These are phyloP conservation scores for Leishmania aethiopica DNA, from an alignment of 208 protist genomes.

Conservation along the genomic window DNA sequence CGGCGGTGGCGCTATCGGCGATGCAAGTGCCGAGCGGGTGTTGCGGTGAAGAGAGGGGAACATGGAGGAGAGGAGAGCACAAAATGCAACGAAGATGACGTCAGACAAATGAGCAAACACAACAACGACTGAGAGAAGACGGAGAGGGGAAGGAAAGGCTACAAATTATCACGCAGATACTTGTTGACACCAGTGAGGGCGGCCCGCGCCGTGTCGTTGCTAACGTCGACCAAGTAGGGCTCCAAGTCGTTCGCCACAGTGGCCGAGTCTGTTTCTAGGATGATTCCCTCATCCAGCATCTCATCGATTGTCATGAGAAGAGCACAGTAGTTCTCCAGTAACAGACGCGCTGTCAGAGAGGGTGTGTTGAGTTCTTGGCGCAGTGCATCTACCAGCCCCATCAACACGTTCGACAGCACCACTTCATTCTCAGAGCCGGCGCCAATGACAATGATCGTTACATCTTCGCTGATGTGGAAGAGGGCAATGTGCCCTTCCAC, in stretches of 20 bases:
- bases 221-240: conserved; percentile 60
- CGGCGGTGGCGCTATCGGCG: not conserved
- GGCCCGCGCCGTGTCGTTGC: conserved; percentile 63
- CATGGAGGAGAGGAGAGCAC: conserved; percentile 2
- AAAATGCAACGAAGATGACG: not conserved
- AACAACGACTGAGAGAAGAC: not conserved
- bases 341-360: conserved; percentile 44
- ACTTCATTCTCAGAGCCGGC: conserved; percentile 84
- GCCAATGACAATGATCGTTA: conserved; percentile 82
- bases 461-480: conserved; percentile 62
- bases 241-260: conserved; percentile 62
- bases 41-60: not conserved
- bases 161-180: conserved; percentile 85
- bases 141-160: not conserved
- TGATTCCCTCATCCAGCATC: conserved; percentile 91
- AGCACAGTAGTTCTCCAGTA: conserved; percentile 88
- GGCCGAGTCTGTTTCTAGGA: conserved; percentile 77
- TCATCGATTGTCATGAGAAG: conserved; percentile 90
- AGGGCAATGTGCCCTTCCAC: conserved; percentile 79
- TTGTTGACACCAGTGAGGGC: conserved; percentile 84
- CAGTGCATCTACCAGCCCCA: conserved; percentile 68
- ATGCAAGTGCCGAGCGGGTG: not conserved
- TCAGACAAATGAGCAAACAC: not conserved
- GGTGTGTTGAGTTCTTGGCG: conserved; percentile 56
- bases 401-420: conserved; percentile 72